Base-by-base conservation (phyloP, 169 alveolate genomes). In the Cryptosporidium bovis region DNA sequence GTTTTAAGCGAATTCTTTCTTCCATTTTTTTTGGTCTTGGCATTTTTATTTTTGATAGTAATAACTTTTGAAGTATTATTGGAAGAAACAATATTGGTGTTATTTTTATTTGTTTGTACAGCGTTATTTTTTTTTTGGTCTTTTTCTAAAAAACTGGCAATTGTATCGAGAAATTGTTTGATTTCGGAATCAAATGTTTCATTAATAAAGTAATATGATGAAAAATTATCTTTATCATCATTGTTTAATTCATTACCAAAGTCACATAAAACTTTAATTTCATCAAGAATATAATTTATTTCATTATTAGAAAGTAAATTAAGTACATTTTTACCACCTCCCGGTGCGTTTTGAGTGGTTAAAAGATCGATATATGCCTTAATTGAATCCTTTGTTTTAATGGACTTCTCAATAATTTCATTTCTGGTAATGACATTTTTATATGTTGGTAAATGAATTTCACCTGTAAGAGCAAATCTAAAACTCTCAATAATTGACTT, bases 391-490 rank as follows among this genome's bases (percentile, higher is more conserved):
- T 62, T 62, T 6, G 71, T 62, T 40, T 60, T 60, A 51, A 62
- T 44, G 15, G 36, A 40, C 6, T 62, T 36, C 24, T 34, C 71
- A 18, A 77, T 77, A 3, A 77, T 65, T 24, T 77, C 71, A 27
- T 77, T 71, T 46, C 87, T 77, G 31, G 71, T 44, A 77, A 77
- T 77, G 2, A 62, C 29, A 3, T 77, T 62, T 46, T 44, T 60
- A 48, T 56, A 77, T 60, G 56, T 34, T 60, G 77, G 77, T 20
- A 60, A 4, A 20, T 51, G 33, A 3, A 62, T n/a, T 24, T 34
- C 65, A 18, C 87, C 87, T 55, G 34, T 58, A 27, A 77, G 64
- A 24, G 87, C 24, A 77, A 60, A 77, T 77, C 87, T 51, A 48
- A 77, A 27, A 44, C 87, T 20, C 64, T 77, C 87, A 56, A 77